A percentile compares a stretch with the other conserved stretches of the same genome.
Conservation (phyloP, 225 moss, liverwort and hornwort species). For the Straminergon stramineum region DNA sequence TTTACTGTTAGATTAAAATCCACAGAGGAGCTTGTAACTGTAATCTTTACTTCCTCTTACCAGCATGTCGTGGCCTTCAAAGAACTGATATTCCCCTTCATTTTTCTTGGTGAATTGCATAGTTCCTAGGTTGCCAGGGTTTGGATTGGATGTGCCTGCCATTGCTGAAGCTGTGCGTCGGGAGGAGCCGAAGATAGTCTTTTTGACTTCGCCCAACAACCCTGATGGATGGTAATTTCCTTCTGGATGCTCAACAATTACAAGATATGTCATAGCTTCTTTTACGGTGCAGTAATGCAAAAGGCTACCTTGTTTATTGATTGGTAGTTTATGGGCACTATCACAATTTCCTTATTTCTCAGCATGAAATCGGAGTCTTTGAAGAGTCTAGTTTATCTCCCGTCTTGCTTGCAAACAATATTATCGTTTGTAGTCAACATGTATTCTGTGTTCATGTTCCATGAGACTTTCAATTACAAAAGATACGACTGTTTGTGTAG, state of each 20-base stretch:
- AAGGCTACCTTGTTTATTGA: neutral
- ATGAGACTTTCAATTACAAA: neutral
- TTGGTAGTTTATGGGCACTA: neutral
- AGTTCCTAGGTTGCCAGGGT: conserved; percentile 82
- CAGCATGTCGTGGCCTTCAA: neutral
- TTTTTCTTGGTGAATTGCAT: conserved; percentile 3
- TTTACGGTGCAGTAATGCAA: neutral
- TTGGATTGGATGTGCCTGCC: conserved; percentile 67
- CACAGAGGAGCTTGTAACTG: neutral
- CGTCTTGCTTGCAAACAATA: neutral
- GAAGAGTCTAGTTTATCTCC: neutral
- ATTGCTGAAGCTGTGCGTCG: conserved; percentile 53
- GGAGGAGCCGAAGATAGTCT: conserved; percentile 73
- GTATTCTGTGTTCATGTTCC: neutral
- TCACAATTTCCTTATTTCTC: neutral
- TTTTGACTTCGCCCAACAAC: conserved; percentile 95
- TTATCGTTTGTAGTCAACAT: neutral
- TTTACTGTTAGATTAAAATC: neutral
- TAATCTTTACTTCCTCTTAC: neutral
- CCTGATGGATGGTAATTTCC: conserved; percentile 85
- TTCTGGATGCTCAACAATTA: neutral
- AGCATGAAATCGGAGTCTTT: neutral
- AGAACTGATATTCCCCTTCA: neutral
- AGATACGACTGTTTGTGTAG: conserved; percentile 18
- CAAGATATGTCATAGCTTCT: neutral